Percentiles rank a stretch among this genome's conserved stretches.
Evolutionary conservation across 345 rosid genomes (phyloP).

Genomic region (Aethionema arabicum): DNA sequence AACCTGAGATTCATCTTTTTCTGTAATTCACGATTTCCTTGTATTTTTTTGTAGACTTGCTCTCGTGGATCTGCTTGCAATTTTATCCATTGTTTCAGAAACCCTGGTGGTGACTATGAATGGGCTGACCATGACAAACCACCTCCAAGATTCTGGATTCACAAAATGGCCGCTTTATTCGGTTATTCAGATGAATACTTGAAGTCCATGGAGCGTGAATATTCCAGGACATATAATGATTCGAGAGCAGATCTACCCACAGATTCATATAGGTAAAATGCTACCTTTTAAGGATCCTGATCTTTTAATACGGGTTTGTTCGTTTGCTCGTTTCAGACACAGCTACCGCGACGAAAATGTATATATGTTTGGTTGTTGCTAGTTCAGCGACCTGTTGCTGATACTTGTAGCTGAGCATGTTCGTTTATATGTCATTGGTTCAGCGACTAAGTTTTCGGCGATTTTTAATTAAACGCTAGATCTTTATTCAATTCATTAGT

Average conservation of each 20-base stretch:
- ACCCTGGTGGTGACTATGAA: conserved; percentile 97
- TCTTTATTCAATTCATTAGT: too few relatives aligned
- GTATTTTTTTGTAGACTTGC: conserved; percentile 56
- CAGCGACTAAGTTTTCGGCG: too few relatives aligned
- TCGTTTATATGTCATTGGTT: too few relatives aligned
- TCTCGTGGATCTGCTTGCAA: conserved; percentile 93
- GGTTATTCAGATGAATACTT: conserved; percentile 61
- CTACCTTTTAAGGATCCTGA: conserved; percentile 16
- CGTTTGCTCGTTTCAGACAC: too few relatives aligned
- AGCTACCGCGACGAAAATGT: too few relatives aligned
- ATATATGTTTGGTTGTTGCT: too few relatives aligned
- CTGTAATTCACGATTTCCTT: conserved; percentile 15
- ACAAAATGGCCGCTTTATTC: conserved; percentile 79
- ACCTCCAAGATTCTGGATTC: conserved; percentile 86
- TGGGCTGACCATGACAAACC: conserved; percentile 98
- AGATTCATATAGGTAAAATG: conserved; percentile 45
- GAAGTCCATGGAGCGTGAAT: conserved; percentile 44
- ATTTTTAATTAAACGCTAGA: too few relatives aligned
- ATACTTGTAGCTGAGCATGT: too few relatives aligned
- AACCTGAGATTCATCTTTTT: conserved; percentile 11
- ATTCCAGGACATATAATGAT: conserved; percentile 32
- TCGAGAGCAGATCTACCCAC: conserved; percentile 34
- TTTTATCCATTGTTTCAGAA: conserved; percentile 92
- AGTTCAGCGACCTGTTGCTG: too few relatives aligned
- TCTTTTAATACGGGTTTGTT: background rate